Conservation (phyloP, 345 rosid species). For the Stellera chamaejasme region DNA sequence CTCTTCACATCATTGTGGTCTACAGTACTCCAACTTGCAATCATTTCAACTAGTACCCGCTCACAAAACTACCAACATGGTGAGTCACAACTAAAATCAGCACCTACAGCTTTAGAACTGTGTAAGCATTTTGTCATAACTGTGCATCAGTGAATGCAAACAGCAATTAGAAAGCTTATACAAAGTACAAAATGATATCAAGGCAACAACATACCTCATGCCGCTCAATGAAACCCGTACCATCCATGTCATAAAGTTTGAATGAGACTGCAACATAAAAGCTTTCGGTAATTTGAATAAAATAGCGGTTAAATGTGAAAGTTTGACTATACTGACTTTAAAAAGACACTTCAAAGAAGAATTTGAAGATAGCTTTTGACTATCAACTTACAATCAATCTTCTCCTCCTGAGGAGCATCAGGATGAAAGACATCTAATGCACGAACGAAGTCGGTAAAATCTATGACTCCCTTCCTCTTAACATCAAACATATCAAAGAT, state of each 20-base stretch:
- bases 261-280: conserved; percentile 65
- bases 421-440: conserved; percentile 92
- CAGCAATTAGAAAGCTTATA: background rate
- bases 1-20: too few relatives aligned
- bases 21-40: too few relatives aligned
- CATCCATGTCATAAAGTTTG: conserved; percentile 88
- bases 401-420: conserved; percentile 67
- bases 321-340: background rate
- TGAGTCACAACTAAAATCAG: too few relatives aligned
- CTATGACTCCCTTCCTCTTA: conserved; percentile 83
- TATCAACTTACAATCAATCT: conserved; percentile 72
- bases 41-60: too few relatives aligned
- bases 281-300: background rate
- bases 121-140: too few relatives aligned
- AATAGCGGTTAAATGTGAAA: background rate
- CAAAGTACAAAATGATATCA: conserved; percentile 7
- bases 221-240: conserved; percentile 89
- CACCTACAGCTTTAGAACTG: too few relatives aligned
- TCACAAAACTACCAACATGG: too few relatives aligned
- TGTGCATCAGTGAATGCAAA: background rate
- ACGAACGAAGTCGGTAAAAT: conserved; percentile 91
- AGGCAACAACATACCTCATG: conserved; percentile 54
- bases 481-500: conserved; percentile 92
- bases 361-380: conserved; percentile 1
- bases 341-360: background rate